Conservation (phyloP, 140 eudicot species). For the Anethum foeniculum region DNA sequence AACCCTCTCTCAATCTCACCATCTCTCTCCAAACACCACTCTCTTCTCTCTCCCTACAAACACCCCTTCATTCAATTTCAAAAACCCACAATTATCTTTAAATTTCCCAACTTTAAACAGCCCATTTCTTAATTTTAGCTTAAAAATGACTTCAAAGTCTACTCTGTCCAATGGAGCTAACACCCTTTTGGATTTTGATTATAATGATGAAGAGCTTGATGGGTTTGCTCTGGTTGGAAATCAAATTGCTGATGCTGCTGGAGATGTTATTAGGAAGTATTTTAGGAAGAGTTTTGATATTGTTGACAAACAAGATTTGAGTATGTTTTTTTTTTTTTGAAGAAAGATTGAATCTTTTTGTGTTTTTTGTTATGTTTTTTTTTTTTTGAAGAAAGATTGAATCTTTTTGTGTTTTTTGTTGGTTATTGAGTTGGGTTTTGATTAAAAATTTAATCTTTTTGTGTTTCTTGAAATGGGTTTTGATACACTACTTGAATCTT, state of each 20-base stretch:
- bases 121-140: constrained; percentile 13
- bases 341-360: neutral
- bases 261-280: constrained; percentile 79
- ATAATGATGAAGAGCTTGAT: constrained; percentile 43
- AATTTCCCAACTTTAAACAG: constrained; percentile 18
- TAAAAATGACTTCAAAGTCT: constrained; percentile 34
- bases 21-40: constrained; percentile 30
- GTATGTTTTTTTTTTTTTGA: constrained; percentile 27
- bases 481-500: neutral
- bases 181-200: constrained; percentile 8
- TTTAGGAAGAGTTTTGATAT: constrained; percentile 80
- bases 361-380: constrained; percentile 28
- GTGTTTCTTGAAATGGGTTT: neutral
- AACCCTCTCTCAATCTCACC: constrained; percentile 44
- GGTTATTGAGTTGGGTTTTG: neutral
- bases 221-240: constrained; percentile 49
- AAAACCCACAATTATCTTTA: neutral
- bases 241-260: constrained; percentile 80
- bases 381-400: neutral
- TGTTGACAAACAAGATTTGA: constrained; percentile 64
- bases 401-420: neutral
- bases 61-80: neutral
- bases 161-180: constrained; percentile 14
- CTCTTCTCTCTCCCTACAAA: constrained; percentile 15
- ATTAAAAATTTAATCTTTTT: neutral